Evolutionary conservation across 2,329 filamentous ascomycete species (phyloP).

Genomic region (Knufia fluminis): DNA sequence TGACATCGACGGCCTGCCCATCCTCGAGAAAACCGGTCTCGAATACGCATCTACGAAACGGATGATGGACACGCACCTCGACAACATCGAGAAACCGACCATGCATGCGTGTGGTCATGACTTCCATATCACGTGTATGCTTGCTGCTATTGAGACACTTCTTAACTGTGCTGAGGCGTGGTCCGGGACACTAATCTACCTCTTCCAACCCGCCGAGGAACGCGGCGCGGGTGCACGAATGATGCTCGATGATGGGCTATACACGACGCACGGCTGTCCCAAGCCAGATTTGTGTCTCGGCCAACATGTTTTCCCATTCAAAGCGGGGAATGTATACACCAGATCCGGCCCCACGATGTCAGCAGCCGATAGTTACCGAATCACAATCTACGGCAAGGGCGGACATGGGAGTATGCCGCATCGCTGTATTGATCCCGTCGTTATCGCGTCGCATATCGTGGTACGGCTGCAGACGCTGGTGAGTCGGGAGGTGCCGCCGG

Average conservation of each 20-base stretch:
- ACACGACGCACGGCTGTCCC: conserved; percentile 34
- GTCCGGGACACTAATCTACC: conserved; percentile 53
- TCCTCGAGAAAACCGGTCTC: conserved; percentile 40
- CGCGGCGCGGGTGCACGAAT: conserved; percentile 51
- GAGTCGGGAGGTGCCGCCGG: conserved; percentile 44
- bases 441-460: conserved; percentile 49
- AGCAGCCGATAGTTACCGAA: conserved; percentile 37
- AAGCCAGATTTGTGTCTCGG: conserved; percentile 49
- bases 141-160: conserved; percentile 47
- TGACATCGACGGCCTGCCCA: conserved; percentile 43
- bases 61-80: conserved; percentile 34
- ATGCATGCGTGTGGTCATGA: conserved; percentile 56
- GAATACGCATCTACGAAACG: conserved; percentile 39
- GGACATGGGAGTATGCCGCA: conserved; percentile 51
- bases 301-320: conserved; percentile 45
- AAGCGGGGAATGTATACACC: conserved; percentile 33
- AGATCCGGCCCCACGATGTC: conserved; percentile 34
- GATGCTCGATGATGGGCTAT: conserved; percentile 54
- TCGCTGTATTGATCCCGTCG: conserved; percentile 47
- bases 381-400: conserved; percentile 50
- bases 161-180: conserved; percentile 39
- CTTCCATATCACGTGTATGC: conserved; percentile 49
- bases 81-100: conserved; percentile 44
- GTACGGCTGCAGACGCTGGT: conserved; percentile 52
- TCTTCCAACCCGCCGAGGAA: conserved; percentile 63